Base-by-base conservation (phyloP, 306 rosid species). In the Castanea sativa region DNA sequence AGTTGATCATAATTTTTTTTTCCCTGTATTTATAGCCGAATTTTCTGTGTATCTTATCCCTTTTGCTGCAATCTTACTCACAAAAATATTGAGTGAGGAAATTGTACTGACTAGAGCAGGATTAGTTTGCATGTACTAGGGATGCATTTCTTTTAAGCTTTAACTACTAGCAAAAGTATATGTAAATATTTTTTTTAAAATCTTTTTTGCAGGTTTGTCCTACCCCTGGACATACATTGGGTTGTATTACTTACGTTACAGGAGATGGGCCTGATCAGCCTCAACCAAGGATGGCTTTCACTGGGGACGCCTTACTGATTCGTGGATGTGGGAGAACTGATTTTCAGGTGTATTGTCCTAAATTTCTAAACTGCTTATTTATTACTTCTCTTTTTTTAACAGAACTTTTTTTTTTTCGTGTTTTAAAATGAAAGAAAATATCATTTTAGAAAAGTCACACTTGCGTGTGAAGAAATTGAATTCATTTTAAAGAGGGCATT, bases 271-370 rank as follows among this genome's bases (percentile, higher is more conserved):
- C 91, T 72, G 84, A 86, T 81, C 97, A 91, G 38, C 94, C 97
- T 71, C 94, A 87, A 73, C 98, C 96, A 25, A 81, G 90, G 77
- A 87, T 86, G 93, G 99, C 99, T 76, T 96, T 96, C 90, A 93
- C 98, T 0, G 98, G 98, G 64, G 99, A 96, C 71, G 71, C 96
- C 53, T 49, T 93, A 43, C 85, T 93, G 72, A 90, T 96, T 77
- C 94, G 97, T n/a, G 98, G 97, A 77, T 96, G 99, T 73, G 99
- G 98, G 72, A 90, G 99, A 85, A 96, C 98, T 20, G 96, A 93
- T 83, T 96, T 93, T 88, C 99, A 96, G 97, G 99, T 96, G 20
- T 16, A n/a, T 27, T 43, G 49, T 80, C n/a, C 79, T 61, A 23
- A 45, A 23, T 11, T 12, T 74, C 45, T 3, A 18, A 76, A 33